Conservation (phyloP, 169 alveolate genomes). For the Eimeria praecox region DNA sequence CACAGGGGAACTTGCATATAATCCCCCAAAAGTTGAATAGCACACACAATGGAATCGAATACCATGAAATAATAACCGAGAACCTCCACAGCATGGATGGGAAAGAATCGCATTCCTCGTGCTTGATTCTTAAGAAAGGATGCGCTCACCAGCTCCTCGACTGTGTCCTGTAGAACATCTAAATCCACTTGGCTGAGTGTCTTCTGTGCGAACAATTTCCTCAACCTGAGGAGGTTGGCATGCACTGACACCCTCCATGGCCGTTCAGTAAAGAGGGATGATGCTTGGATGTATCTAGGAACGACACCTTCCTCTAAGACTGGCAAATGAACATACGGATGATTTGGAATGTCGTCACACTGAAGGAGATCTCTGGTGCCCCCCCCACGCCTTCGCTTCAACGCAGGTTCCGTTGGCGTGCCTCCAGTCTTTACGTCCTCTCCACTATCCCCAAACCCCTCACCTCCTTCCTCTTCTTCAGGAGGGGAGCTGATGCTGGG, state of each 20-base stretch:
- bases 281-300: not conserved
- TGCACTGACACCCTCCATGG: not conserved
- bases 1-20: not conserved
- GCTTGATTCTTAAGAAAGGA: not conserved
- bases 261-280: not conserved
- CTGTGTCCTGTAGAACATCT: not conserved
- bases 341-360: not conserved
- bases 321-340: slow-evolving; percentile 1
- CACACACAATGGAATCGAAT: not conserved
- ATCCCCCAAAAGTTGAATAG: not conserved
- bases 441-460: not conserved
- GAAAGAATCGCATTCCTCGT: not conserved
- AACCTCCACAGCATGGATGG: not conserved
- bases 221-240: not conserved
- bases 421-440: not conserved
- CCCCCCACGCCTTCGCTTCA: not conserved
- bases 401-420: no score
- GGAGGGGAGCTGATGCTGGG: not conserved
- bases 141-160: not conserved
- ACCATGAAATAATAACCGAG: not conserved
- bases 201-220: not conserved
- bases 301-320: not conserved
- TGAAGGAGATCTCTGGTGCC: not conserved
- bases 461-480: not conserved
- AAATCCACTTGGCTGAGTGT: not conserved